Evolutionary conservation across 805 yeast genomes (phyloP), one percentile per base, ranked within the genome.

Genomic region (Ogataea degrootiae): DNA sequence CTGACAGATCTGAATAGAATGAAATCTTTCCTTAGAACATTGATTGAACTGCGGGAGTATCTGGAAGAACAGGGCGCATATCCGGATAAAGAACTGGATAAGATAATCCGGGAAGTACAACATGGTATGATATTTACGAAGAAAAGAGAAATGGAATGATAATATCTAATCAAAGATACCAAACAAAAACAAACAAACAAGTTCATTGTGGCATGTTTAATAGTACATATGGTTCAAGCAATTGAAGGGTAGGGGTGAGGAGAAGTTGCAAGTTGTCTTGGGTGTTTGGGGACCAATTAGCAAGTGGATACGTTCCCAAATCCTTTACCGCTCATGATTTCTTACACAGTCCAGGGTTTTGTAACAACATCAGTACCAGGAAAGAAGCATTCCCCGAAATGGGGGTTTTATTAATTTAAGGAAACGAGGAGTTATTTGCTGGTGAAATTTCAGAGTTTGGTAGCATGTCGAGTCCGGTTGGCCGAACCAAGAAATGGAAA

Each of bases 91-190:
- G 70, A 70, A 66, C 19, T 51, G 41, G 3, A 17, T 4, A 53
- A 48, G 37, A 42, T 56, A 34, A 48, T 53, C 16, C 55, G 73
- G 37, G 87, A 83, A 58, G 56, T 79, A 3, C 82, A 79, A 45
- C 62, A 84, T 43, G 80, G 80, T 21, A 57, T 82, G 42, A 67
- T 73, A 34, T 60, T 82, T 35, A 64, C 69, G 44, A 69, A 69
- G 45, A 82, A 82, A 56, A 74, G 83, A 2, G 89, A 83, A 60
- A 77, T 83, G 79, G 50, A 51, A 12, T 48, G 34, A 36, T 26
- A 9, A 9, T 26, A 26, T 9, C 11, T 26, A 11, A 26, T 26
- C 31, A 5, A 26, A 26, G 6, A 8, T 9, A 26, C 21, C 2
- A 19, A 19, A 19, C 21, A 19, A 9, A 26, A 26, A 26, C 31